A percentile compares a stretch with the other conserved stretches of the same genome.
These are phyloP conservation scores for Podochytrium sp. DNA, from an alignment of 192 early-diverging fungal genomes.

Conservation along the genomic window DNA sequence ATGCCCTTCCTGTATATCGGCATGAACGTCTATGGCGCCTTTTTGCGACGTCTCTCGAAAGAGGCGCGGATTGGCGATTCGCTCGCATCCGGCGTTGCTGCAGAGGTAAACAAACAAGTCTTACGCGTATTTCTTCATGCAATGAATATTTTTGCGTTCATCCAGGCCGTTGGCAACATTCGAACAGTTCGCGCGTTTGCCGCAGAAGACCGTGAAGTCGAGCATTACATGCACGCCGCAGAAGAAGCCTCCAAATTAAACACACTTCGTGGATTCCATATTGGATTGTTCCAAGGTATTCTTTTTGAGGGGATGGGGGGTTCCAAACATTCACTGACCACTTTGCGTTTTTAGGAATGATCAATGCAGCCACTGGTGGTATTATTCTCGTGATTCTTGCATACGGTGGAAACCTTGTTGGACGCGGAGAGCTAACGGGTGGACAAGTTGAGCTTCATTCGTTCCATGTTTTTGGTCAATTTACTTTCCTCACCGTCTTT, in stretches of 20 bases:
- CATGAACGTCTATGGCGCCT: slow-evolving; percentile 46
- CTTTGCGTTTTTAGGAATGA: slow-evolving; percentile 31
- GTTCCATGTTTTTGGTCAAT: neutral
- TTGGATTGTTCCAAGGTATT: slow-evolving; percentile 45
- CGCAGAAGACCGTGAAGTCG: slow-evolving; percentile 36
- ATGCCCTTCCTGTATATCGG: slow-evolving; percentile 46
- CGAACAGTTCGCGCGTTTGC: slow-evolving; percentile 46
- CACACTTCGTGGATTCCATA: slow-evolving; percentile 39
- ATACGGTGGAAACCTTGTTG: slow-evolving; percentile 39
- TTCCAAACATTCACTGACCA: neutral
- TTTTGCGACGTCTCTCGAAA: slow-evolving; percentile 39
- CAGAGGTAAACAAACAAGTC: slow-evolving; percentile 21
- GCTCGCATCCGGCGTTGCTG: slow-evolving; percentile 33
- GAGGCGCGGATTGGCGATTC: slow-evolving; percentile 25
- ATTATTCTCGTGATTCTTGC: slow-evolving; percentile 50
- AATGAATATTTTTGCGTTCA: neutral
- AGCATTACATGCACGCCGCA: slow-evolving; percentile 33
- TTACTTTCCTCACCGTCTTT: neutral
- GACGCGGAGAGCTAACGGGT: slow-evolving; percentile 37
- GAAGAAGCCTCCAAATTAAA: slow-evolving; percentile 12
- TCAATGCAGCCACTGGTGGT: slow-evolving; percentile 42
- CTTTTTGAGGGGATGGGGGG: neutral
- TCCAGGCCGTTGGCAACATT: slow-evolving; percentile 42
- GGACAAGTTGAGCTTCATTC: slow-evolving; percentile 25
- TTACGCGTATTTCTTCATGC: neutral